Percentiles rank a stretch among this genome's conserved stretches.
Conservation (phyloP, 192 early-diverging fungal species). For the Coemansia sp. region DNA sequence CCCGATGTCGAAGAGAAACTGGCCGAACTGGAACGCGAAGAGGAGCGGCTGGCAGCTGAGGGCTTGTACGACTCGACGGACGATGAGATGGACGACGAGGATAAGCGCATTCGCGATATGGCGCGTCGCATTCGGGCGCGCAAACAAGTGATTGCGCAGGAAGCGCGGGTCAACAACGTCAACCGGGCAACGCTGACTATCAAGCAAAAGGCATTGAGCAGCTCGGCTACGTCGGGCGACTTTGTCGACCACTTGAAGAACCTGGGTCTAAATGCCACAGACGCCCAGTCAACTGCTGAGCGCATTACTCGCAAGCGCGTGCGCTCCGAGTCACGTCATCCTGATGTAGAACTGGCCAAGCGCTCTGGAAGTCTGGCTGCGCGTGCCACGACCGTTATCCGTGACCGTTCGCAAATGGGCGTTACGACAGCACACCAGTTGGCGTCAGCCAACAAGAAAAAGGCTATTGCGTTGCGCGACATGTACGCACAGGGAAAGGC, state of each 20-base stretch:
- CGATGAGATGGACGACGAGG: constrained; percentile 74
- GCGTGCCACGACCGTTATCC: constrained; percentile 57
- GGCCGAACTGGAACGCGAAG: constrained; percentile 94
- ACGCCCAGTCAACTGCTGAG: constrained; percentile 54
- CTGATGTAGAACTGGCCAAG: constrained; percentile 61
- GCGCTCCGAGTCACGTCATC: constrained; percentile 65
- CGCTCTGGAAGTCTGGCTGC: constrained; percentile 62
- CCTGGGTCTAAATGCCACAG: constrained; percentile 71
- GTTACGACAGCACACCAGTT: constrained; percentile 58
- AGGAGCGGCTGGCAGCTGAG: constrained; percentile 90
- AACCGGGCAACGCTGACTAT: constrained; percentile 70
- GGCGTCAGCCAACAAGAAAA: constrained; percentile 71
- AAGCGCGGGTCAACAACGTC: constrained; percentile 77
- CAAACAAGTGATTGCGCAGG: constrained; percentile 78
- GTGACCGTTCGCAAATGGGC: constrained; percentile 75
- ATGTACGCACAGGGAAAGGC: constrained; percentile 74
- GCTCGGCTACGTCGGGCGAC: constrained; percentile 45
- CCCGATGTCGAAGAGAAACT: constrained; percentile 95
- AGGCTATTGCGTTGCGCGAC: constrained; percentile 69
- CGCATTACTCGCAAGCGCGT: constrained; percentile 76
- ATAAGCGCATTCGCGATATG: constrained; percentile 71
- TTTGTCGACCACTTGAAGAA: constrained; percentile 71
- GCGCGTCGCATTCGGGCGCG: constrained; percentile 82
- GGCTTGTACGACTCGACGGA: constrained; percentile 87
- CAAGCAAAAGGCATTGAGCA: constrained; percentile 37